phyloP scores from a whole-genome alignment of 106 monocot species.

The Posidonia australis region DNA sequence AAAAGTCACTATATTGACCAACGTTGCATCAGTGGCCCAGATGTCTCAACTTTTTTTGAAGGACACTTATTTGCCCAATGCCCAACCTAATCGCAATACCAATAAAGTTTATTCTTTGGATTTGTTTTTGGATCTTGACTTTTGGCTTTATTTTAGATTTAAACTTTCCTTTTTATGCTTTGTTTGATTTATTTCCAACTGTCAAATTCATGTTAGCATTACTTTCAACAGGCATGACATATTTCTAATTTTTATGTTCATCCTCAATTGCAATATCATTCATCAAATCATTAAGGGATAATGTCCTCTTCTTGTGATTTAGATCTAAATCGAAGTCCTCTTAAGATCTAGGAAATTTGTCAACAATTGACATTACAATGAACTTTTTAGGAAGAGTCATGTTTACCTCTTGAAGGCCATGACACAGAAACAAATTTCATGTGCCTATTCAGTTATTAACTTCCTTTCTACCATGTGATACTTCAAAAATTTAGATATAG shows the following conservation, averaged over 20 bases:
- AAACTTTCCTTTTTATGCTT: background rate
- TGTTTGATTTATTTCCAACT: background rate
- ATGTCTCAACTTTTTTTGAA: too few species aligned
- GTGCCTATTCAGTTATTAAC: background rate
- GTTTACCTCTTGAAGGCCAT: background rate
- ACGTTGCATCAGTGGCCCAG: too few species aligned
- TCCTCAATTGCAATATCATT: background rate
- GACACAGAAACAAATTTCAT: background rate
- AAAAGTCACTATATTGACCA: background rate
- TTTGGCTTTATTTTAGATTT: background rate
- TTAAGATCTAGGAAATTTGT: too few species aligned
- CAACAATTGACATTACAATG: too few species aligned
- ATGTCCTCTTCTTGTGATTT: background rate
- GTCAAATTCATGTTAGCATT: background rate
- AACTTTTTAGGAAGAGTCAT: background rate
- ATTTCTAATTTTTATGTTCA: background rate
- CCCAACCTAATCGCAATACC: too few species aligned
- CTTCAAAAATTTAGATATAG: background rate
- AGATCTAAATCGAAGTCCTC: too few species aligned
- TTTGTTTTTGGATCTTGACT: background rate
- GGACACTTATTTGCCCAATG: too few species aligned
- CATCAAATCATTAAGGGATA: too few species aligned
- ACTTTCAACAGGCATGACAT: too few species aligned
- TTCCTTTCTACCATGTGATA: background rate
- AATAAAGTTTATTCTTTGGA: too few species aligned